A percentile compares a stretch with the other conserved stretches of the same genome.
phyloP scores from a whole-genome alignment of 108 stramenopile genomes.

The Aurantiochytrium sp. region DNA sequence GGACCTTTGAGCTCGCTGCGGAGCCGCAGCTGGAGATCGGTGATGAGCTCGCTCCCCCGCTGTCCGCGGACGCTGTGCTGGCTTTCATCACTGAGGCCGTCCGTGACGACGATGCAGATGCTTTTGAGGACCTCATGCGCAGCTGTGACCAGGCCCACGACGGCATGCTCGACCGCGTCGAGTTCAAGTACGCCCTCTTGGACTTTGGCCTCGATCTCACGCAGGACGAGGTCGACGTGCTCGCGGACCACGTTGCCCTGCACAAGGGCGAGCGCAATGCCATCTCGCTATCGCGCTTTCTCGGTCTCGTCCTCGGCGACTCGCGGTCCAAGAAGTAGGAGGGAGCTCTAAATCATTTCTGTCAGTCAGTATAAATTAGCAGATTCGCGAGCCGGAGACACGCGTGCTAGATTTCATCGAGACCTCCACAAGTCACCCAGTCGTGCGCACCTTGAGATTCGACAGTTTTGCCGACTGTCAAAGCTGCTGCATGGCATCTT shows the following conservation, averaged over 20 bases:
- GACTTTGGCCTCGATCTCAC: not conserved
- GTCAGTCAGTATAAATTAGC: too few relatives aligned
- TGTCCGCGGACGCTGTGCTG: not conserved
- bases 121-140: not conserved
- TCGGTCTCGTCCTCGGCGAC: not conserved
- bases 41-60: not conserved
- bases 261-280: not conserved
- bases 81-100: not conserved
- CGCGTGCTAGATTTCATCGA: too few relatives aligned
- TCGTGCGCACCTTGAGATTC: too few relatives aligned
- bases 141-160: not conserved
- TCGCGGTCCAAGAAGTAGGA: not conserved
- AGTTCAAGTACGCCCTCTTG: not conserved
- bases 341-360: not conserved
- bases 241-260: not conserved
- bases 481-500: too few relatives aligned
- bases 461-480: too few relatives aligned
- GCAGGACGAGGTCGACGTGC: not conserved
- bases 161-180: not conserved
- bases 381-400: too few relatives aligned
- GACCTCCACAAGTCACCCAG: too few relatives aligned
- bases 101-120: too few relatives aligned
- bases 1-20: not conserved
- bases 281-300: not conserved
- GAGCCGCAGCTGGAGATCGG: not conserved